Evolutionary conservation across 352 stramenopile species (phyloP).

Genomic region (Pythium coloratum): DNA sequence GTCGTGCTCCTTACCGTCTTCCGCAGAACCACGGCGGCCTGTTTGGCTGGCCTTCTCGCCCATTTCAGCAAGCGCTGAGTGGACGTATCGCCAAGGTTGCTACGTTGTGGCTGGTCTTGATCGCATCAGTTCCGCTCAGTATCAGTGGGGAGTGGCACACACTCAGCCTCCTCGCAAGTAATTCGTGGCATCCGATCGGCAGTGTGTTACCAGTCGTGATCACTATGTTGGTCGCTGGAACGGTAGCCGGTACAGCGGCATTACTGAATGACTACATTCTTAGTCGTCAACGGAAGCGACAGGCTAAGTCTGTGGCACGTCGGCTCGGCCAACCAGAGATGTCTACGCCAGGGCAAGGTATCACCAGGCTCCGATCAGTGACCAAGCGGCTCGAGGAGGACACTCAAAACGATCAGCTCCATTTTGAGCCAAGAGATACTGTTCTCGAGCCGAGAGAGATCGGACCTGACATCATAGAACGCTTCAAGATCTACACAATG

Average conservation of each 20-base stretch:
- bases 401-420: background rate
- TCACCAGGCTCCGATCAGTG: background rate
- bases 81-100: conserved; percentile 1
- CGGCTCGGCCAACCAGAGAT: background rate
- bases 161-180: background rate
- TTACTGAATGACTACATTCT: background rate
- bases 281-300: background rate
- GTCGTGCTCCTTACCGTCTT: background rate
- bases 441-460: background rate
- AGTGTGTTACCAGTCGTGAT: conserved; percentile 9
- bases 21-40: conserved; percentile 24
- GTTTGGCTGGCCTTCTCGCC: conserved; percentile 25
- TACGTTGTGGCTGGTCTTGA: conserved; percentile 5
- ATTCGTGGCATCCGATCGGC: too few relatives aligned
- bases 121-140: too few relatives aligned
- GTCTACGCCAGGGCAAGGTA: background rate
- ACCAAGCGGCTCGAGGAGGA: background rate
- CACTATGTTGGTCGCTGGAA: background rate
- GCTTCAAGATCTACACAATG: conserved; percentile 28
- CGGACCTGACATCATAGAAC: conserved; percentile 26
- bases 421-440: background rate
- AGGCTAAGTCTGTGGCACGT: background rate
- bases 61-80: conserved; percentile 24
- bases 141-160: conserved; percentile 30
- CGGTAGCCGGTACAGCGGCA: background rate